These are phyloP conservation scores for Nothophaeocryptopus gaeumannii DNA, from an alignment of 2,329 filamentous ascomycete species.

Conservation along the genomic window DNA sequence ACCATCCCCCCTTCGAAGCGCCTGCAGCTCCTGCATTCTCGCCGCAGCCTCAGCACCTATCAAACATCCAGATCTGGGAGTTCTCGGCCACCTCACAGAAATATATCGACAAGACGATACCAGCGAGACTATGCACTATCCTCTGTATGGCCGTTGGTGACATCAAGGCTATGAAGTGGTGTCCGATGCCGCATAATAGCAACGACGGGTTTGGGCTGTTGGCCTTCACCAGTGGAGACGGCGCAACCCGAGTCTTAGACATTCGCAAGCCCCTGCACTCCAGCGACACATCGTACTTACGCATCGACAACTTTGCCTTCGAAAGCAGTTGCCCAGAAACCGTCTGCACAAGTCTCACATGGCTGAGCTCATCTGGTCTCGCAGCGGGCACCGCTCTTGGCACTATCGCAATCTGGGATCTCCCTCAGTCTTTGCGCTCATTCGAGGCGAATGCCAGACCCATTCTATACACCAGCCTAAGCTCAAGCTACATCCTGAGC, in stretches of 20 bases:
- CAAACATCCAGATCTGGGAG: slow-evolving; percentile 59
- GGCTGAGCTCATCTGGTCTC: slow-evolving; percentile 56
- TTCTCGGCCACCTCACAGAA: slow-evolving; percentile 44
- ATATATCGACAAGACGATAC: slow-evolving; percentile 42
- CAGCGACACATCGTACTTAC: slow-evolving; percentile 34
- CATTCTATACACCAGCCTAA: slow-evolving; percentile 43
- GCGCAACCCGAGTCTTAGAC: slow-evolving; percentile 54
- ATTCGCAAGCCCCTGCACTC: slow-evolving; percentile 36
- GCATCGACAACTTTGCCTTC: slow-evolving; percentile 49
- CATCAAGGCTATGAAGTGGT: slow-evolving; percentile 56
- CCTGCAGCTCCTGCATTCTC: slow-evolving; percentile 49
- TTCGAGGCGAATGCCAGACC: slow-evolving; percentile 35
- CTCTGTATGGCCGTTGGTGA: slow-evolving; percentile 59
- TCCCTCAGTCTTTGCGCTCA: slow-evolving; percentile 28
- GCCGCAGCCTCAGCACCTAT: slow-evolving; percentile 47
- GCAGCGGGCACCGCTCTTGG: slow-evolving; percentile 57
- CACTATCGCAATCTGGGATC: slow-evolving; percentile 54
- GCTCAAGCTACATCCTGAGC: slow-evolving; percentile 48
- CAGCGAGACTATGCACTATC: slow-evolving; percentile 49
- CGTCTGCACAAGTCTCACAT: slow-evolving; percentile 56
- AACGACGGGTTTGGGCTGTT: slow-evolving; percentile 50
- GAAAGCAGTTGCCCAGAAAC: slow-evolving; percentile 50
- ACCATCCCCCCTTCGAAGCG: slow-evolving; percentile 30
- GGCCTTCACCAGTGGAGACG: slow-evolving; percentile 59
- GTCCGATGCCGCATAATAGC: slow-evolving; percentile 43